Evolutionary conservation across 139 green algal genomes (phyloP).

Genomic region (Mychonastes homosphaera): DNA sequence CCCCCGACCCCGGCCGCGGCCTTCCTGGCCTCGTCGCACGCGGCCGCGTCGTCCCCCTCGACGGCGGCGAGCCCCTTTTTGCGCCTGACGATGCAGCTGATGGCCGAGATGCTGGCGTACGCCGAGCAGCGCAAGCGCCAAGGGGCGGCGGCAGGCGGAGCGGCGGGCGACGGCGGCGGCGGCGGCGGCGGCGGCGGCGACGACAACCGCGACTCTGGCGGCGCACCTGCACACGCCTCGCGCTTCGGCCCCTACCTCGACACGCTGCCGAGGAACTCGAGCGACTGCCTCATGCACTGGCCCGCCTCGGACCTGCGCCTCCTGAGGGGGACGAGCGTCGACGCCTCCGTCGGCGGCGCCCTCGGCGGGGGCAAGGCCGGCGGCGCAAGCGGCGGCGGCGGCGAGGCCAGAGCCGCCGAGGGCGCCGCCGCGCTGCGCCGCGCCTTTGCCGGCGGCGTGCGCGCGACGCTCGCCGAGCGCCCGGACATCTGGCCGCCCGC

Average conservation of each 20-base stretch:
- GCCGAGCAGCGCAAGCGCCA: conserved; percentile 2
- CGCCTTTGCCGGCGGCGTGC: conserved; percentile 5
- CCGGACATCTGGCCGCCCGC: conserved; percentile 36
- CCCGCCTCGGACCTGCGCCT: conserved; percentile 15
- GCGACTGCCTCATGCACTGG: conserved; percentile 35
- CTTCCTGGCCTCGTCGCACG: background rate
- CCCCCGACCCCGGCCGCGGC: background rate
- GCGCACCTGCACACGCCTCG: background rate
- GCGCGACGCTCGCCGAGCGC: conserved; percentile 13
- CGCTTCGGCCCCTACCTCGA: conserved; percentile 18
- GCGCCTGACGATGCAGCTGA: conserved; percentile 28
- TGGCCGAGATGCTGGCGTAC: conserved; percentile 31
- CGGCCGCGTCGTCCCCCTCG: conserved; percentile 9
- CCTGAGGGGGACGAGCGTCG: conserved; percentile 22
- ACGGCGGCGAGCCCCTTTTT: conserved; percentile 30
- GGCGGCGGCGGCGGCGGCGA: background rate
- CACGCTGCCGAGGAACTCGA: conserved; percentile 19
- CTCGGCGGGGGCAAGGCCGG: background rate
- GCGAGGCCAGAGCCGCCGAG: background rate
- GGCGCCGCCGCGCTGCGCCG: background rate
- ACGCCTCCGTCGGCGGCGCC: conserved; percentile 3
- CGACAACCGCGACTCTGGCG: background rate
- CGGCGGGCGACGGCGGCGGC: background rate
- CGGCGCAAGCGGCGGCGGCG: no score
- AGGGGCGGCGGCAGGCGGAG: no score